A percentile compares a stretch with the other conserved stretches of the same genome.
phyloP scores from a whole-genome alignment of 1,284 basidiomycete genomes.

The Ganoderma leucocontextum region DNA sequence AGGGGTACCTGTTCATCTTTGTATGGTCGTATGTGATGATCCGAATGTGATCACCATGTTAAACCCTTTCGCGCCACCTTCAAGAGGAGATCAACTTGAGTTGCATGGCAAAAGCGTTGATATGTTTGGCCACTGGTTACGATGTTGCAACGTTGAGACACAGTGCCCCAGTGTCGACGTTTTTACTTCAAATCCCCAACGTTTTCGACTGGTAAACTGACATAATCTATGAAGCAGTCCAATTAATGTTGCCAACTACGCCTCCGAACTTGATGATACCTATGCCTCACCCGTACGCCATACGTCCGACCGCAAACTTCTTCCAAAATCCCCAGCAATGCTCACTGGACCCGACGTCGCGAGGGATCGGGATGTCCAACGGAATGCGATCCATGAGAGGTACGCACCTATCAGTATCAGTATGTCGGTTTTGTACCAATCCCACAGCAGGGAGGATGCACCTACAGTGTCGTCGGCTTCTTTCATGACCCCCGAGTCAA shows the following conservation, averaged over 20 bases:
- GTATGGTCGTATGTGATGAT: too few species aligned
- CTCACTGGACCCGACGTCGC: neutral
- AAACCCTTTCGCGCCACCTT: too few species aligned
- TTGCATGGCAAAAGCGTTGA: too few species aligned
- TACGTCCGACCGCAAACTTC: conserved; percentile 43
- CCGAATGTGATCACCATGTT: too few species aligned
- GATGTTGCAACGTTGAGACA: too few species aligned
- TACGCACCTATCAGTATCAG: conserved; percentile 5
- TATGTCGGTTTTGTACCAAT: neutral
- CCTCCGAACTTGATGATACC: conserved; percentile 40
- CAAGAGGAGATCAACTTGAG: too few species aligned
- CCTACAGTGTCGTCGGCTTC: conserved; percentile 21
- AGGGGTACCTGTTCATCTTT: too few species aligned
- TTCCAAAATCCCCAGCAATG: neutral
- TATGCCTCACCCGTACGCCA: conserved; percentile 52
- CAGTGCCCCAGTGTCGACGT: neutral
- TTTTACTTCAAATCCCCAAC: neutral
- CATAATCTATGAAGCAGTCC: conserved; percentile 48
- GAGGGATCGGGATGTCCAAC: conserved; percentile 20
- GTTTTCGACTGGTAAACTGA: neutral
- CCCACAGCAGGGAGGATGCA: conserved; percentile 18
- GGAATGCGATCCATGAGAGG: conserved; percentile 13
- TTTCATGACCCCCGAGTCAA: conserved; percentile 63
- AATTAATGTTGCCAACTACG: conserved; percentile 55
- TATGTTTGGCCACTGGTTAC: too few species aligned